Base-by-base conservation (phyloP, 202 grass and related monocot genomes). In the Bolboschoenoplectus hybrid region DNA sequence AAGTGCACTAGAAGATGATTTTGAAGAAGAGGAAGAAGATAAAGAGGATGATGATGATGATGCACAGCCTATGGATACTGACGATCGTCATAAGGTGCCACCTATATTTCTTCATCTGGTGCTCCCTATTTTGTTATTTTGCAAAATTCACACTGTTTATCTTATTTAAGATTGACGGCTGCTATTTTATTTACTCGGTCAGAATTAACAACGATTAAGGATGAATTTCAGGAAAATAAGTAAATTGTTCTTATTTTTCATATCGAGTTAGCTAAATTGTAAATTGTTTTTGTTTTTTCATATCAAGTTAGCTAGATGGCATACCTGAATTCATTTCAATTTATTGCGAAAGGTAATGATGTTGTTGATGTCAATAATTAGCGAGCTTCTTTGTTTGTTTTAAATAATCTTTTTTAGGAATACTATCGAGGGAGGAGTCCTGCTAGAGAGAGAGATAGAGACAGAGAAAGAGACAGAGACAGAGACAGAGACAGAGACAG, bases 1-100 rank as follows among this genome's bases (percentile, higher is more conserved):
- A 89, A 95, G 91, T 88, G 93, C 93, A 32, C 82, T 98, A 66
- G 95, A 98, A 87, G 93, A 95, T 64, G 95, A 98, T 89, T 98
- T 98, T 87, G 95, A 98, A 85, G 93, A 97, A 83, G 94, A 97
- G 70, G 92, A 96, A 80, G 93, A 96, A 68, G 93, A 95, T 41
- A 81, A 86, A 86, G 84, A 90, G 53, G 92, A 98, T 63, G 91
- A 95, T 34, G 92, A 94, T 5, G 88, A 88, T 67, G 79, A 91
- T 61, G 85, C 91, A 17, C 71, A 85, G 9, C 63, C 86, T 85
- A 96, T 98, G 95, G 91, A 94, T 36, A 67, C 83, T n/a, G 85
- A 89, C 3, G 81, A 85, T 14, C 90, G 17, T 85, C 91, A 89
- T 82, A 91, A 94, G 89, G 95, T 91, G 38, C 80, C 26, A 41